Evolutionary conservation across 306 rosid species (phyloP).

Genomic region (Cicer chorassanicum): DNA sequence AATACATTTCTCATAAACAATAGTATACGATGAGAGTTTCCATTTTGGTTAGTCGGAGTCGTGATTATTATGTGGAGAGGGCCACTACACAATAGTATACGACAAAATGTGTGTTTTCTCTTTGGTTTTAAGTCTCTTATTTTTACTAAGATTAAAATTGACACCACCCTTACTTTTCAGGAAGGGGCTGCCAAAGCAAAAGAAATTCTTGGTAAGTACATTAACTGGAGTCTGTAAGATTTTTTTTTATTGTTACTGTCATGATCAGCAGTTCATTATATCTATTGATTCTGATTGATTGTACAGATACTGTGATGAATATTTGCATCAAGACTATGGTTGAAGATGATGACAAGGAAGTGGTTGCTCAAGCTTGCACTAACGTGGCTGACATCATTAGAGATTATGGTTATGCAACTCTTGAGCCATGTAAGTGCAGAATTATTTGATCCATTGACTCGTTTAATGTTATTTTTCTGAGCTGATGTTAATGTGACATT

Average conservation of each 20-base stretch:
- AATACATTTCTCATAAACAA: not conserved
- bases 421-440: conserved; percentile 81
- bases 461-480: conserved; percentile 37
- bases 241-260: conserved; percentile 9
- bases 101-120: conserved; percentile 14
- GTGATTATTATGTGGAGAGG: conserved; percentile 29
- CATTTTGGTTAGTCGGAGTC: conserved; percentile 28
- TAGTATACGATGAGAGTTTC: not conserved
- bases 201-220: conserved; percentile 73
- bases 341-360: conserved; percentile 96
- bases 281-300: conserved; percentile 20
- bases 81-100: conserved; percentile 14
- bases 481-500: conserved; percentile 40
- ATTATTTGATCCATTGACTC: conserved; percentile 29
- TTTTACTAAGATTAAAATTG: conserved; percentile 28
- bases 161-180: conserved; percentile 57
- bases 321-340: conserved; percentile 84
- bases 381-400: conserved; percentile 82
- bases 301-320: conserved; percentile 79
- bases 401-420: conserved; percentile 78
- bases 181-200: conserved; percentile 78
- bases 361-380: conserved; percentile 93
- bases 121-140: conserved; percentile 25
- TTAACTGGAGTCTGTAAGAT: conserved; percentile 36
- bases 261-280: conserved; percentile 11